Evolutionary conservation across 2,329 filamentous ascomycete genomes (phyloP).

Genomic region (Reticulascus tulasneorum): DNA sequence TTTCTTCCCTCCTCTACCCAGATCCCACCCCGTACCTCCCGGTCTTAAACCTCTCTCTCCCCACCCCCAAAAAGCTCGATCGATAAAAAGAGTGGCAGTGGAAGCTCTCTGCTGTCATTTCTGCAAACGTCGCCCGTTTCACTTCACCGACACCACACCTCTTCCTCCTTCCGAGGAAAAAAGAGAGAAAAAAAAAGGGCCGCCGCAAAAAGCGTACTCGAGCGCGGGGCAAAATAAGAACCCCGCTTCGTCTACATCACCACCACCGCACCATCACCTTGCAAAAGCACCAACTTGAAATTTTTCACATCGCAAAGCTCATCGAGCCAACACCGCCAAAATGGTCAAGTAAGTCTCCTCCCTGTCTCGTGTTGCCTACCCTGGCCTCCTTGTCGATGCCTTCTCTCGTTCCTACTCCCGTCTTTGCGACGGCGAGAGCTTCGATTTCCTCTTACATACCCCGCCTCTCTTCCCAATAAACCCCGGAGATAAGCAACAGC

Average conservation of each 20-base stretch:
- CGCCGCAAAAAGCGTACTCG: constrained; percentile 4
- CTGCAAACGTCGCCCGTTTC: constrained; percentile 27
- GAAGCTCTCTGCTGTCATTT: constrained; percentile 34
- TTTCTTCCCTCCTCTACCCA: constrained; percentile 6
- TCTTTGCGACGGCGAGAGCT: neutral
- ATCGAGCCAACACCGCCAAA: constrained; percentile 72
- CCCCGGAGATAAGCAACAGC: constrained; percentile 31
- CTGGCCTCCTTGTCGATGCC: neutral
- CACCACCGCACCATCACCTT: too few relatives aligned
- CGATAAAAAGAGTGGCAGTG: constrained; percentile 37
- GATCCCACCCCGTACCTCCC: constrained; percentile 6
- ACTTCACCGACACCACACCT: constrained; percentile 17
- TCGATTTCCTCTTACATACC: constrained; percentile 6
- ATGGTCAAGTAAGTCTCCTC: constrained; percentile 93
- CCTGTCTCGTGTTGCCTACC: constrained; percentile 4
- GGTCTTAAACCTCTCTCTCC: constrained; percentile 11
- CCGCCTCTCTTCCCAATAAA: constrained; percentile 3
- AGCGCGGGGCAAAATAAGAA: constrained; percentile 27
- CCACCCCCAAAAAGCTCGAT: constrained; percentile 28
- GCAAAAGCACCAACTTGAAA: constrained; percentile 22
- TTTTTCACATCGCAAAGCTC: constrained; percentile 33
- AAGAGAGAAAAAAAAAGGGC: too few relatives aligned
- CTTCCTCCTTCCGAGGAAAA: too few relatives aligned
- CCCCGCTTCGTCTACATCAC: constrained; percentile 38
- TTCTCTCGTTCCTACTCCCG: neutral